phyloP scores from a whole-genome alignment of 768 basidiomycete species.

The Hypsizygus marmoreus region DNA sequence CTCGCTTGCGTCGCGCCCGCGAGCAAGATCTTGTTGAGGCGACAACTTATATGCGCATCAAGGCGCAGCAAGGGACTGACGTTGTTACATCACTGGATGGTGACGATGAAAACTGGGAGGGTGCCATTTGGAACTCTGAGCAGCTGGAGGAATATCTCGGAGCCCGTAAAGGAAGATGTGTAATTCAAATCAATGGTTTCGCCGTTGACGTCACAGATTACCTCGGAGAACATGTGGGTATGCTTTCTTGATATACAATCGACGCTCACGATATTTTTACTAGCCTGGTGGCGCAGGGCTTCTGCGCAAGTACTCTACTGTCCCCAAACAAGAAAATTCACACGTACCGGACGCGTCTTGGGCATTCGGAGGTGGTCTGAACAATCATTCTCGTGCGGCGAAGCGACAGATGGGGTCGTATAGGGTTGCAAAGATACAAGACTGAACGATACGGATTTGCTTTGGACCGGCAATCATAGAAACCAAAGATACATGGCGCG shows the following conservation, averaged over 20 bases:
- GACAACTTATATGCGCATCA: slow-evolving; percentile 46
- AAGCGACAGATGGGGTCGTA: slow-evolving; percentile 48
- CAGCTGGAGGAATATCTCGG: slow-evolving; percentile 36
- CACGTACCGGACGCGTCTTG: slow-evolving; percentile 49
- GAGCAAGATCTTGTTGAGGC: slow-evolving; percentile 52
- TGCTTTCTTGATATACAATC: neutral
- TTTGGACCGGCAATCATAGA: no score
- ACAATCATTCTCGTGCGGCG: slow-evolving; percentile 68
- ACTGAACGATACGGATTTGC: no score
- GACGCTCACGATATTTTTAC: neutral
- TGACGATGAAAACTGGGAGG: slow-evolving; percentile 32
- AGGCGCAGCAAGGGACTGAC: slow-evolving; percentile 29
- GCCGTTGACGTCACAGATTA: slow-evolving; percentile 64
- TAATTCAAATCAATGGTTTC: slow-evolving; percentile 61
- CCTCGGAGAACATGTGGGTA: slow-evolving; percentile 64
- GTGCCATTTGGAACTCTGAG: slow-evolving; percentile 41
- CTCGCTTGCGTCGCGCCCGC: slow-evolving; percentile 50
- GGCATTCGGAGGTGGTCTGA: slow-evolving; percentile 74
- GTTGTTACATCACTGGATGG: slow-evolving; percentile 12
- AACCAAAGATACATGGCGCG: no score
- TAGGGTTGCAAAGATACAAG: slow-evolving; percentile 43
- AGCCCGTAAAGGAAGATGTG: slow-evolving; percentile 36
- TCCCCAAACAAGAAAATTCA: slow-evolving; percentile 16
- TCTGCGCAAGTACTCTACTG: slow-evolving; percentile 50
- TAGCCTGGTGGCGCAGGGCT: slow-evolving; percentile 67